These are phyloP conservation scores for Pythium coloratum DNA, from an alignment of 352 stramenopile genomes.

Conservation along the genomic window DNA sequence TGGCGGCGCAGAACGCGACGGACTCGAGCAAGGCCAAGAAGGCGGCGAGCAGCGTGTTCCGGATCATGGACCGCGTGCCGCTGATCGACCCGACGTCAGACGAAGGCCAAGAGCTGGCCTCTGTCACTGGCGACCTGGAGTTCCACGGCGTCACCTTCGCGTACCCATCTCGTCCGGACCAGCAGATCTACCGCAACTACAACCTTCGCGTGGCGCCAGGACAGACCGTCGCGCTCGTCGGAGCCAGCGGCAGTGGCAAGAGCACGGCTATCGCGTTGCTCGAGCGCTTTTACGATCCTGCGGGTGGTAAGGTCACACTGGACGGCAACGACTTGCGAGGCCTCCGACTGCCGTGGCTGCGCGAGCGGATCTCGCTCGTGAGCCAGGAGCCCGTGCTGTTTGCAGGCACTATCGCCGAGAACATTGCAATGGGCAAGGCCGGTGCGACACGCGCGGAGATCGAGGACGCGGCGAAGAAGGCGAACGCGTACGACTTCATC, in stretches of 20 bases:
- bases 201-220: conserved; percentile 35
- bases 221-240: conserved; percentile 46
- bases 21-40: conserved; percentile 54
- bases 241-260: conserved; percentile 49
- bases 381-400: conserved; percentile 92
- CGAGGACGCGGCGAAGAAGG: conserved; percentile 56
- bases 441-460: conserved; percentile 75
- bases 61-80: conserved; percentile 71
- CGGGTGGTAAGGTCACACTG: conserved; percentile 50
- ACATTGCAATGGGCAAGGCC: conserved; percentile 74
- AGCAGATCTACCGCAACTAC: conserved; percentile 53
- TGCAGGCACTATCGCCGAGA: conserved; percentile 60
- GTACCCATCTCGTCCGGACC: conserved; percentile 85
- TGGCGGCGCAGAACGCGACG: conserved; percentile 48
- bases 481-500: conserved; percentile 94
- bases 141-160: conserved; percentile 89
- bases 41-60: conserved; percentile 72
- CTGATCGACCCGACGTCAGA: conserved; percentile 36
- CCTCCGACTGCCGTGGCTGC: conserved; percentile 56
- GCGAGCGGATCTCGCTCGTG: conserved; percentile 81
- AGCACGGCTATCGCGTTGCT: conserved; percentile 72
- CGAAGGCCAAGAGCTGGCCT: conserved; percentile 17
- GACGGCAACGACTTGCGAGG: conserved; percentile 52
- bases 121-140: conserved; percentile 55
- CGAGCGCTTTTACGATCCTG: conserved; percentile 78